A percentile compares a stretch with the other conserved stretches of the same genome.
These are phyloP conservation scores for Fusarium sublunatum DNA, from an alignment of 2,329 filamentous ascomycete species.

Conservation along the genomic window DNA sequence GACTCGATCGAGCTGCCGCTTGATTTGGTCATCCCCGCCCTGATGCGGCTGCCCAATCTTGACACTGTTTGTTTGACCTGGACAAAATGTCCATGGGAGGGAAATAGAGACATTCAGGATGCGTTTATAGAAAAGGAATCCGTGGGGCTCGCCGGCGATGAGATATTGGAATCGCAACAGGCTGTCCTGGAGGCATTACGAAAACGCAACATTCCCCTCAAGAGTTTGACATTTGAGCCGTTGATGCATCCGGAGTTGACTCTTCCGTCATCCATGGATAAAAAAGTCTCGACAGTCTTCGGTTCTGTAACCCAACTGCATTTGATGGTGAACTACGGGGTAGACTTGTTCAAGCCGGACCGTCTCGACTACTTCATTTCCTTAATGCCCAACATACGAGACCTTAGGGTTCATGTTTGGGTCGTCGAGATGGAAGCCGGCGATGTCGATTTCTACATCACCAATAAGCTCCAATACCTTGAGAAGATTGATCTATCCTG, in stretches of 20 bases:
- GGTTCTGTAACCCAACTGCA: conserved; percentile 26
- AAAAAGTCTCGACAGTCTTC: conserved; percentile 14
- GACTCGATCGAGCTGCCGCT: conserved; percentile 16
- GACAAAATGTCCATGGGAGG: conserved; percentile 39
- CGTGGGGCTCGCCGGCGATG: conserved; percentile 26
- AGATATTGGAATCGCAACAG: conserved; percentile 33
- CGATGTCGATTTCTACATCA: conserved; percentile 33
- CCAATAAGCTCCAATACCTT: conserved; percentile 31
- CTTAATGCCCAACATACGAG: conserved; percentile 35
- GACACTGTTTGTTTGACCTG: conserved; percentile 41
- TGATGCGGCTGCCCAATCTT: conserved; percentile 37
- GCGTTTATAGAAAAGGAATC: conserved; percentile 33
- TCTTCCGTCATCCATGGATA: conserved; percentile 16
- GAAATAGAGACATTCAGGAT: conserved; percentile 1
- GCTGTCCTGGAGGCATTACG: conserved; percentile 34
- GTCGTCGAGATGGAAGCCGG: conserved; percentile 5
- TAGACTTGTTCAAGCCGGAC: conserved; percentile 22
- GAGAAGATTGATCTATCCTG: conserved; percentile 32
- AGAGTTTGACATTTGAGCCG: conserved; percentile 37
- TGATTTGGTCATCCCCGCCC: conserved; percentile 22
- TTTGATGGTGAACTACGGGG: conserved; percentile 16
- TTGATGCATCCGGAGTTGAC: conserved; percentile 18
- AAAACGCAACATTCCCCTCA: conserved; percentile 24
- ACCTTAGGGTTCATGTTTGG: conserved; percentile 23
- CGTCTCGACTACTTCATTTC: conserved; percentile 37